Conservation (phyloP, 352 stramenopile species). For the Phytopythium delawarense region DNA sequence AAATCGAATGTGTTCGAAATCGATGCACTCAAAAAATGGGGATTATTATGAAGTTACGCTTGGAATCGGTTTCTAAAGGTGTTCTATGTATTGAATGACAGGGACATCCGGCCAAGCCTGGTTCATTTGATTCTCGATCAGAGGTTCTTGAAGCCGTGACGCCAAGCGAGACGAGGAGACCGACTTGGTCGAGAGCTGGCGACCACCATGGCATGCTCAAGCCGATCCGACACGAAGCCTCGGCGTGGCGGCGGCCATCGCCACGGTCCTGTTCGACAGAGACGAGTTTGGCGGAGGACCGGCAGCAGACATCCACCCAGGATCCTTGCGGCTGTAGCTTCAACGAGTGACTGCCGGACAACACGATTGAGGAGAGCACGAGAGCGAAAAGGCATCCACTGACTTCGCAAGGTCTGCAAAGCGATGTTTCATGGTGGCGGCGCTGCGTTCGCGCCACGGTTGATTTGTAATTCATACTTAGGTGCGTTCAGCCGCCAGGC, state of each 20-base stretch:
- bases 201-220: too few relatives aligned
- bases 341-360: too few relatives aligned
- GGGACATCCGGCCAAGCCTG: too few relatives aligned
- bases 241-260: too few relatives aligned
- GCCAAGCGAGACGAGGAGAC: background rate
- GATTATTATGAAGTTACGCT: background rate
- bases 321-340: too few relatives aligned
- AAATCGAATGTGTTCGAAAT: conserved; percentile 7
- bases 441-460: background rate
- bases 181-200: too few relatives aligned
- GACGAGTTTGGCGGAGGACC: too few relatives aligned
- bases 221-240: too few relatives aligned
- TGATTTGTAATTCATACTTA: background rate
- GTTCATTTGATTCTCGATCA: background rate
- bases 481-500: background rate
- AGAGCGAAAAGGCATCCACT: background rate
- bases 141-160: background rate
- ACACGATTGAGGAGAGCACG: too few relatives aligned
- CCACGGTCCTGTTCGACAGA: too few relatives aligned
- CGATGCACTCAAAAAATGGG: background rate
- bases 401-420: too few relatives aligned
- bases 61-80: background rate
- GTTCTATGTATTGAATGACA: background rate
- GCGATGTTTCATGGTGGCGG: background rate
- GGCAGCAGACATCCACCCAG: too few relatives aligned